Evolutionary conservation across 331 rosid genomes (phyloP).

Genomic region (Telfairia occidentalis): DNA sequence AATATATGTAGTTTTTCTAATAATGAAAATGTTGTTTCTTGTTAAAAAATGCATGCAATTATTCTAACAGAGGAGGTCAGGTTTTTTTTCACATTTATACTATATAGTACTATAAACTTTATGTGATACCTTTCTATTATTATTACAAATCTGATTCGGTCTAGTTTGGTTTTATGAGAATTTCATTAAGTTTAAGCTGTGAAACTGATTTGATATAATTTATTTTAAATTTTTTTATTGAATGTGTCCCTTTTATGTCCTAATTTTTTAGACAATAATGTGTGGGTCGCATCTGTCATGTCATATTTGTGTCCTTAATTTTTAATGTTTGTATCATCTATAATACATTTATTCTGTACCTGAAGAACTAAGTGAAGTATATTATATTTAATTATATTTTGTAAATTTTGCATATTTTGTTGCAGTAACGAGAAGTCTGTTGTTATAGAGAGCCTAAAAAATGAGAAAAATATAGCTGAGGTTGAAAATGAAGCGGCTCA

Average conservation of each 20-base stretch:
- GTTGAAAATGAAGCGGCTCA: slow-evolving; percentile 20
- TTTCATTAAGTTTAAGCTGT: background rate
- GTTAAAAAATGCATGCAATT: background rate
- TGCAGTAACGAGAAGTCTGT: slow-evolving; percentile 29
- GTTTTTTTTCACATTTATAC: background rate
- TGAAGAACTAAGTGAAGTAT: background rate
- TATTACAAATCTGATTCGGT: background rate
- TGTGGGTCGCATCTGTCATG: background rate
- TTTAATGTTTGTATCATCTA: background rate
- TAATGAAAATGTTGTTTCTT: background rate
- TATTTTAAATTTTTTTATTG: background rate
- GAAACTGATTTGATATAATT: background rate
- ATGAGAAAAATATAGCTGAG: slow-evolving; percentile 12
- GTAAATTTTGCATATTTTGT: background rate
- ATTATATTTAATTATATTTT: background rate
- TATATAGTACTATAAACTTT: background rate
- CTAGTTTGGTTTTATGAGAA: background rate
- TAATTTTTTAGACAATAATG: background rate
- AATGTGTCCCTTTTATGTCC: background rate
- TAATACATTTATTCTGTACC: background rate
- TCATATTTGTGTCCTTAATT: background rate
- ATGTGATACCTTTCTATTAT: background rate
- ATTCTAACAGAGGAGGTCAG: background rate
- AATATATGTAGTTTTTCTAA: background rate
- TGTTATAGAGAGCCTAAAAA: slow-evolving; percentile 23